phyloP scores from a whole-genome alignment of 305 asterid genomes.

The Solanum hybrid region DNA sequence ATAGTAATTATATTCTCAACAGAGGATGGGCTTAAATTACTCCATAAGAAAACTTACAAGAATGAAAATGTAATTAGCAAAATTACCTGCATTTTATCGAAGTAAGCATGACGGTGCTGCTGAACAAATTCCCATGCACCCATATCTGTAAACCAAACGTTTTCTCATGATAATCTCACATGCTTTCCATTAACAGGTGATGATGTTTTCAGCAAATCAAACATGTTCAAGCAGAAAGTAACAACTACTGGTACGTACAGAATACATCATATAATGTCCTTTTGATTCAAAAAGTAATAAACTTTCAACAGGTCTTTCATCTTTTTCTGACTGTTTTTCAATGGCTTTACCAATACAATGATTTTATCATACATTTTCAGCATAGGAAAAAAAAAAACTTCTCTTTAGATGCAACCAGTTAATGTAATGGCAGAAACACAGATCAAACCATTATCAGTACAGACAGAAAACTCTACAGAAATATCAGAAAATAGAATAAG shows the following conservation, averaged over 20 bases:
- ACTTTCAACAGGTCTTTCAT: background rate
- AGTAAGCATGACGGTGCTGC: conserved; percentile 89
- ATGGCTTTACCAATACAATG: background rate
- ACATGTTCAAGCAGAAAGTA: background rate
- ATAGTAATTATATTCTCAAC: background rate
- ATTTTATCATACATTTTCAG: background rate
- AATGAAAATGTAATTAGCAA: background rate
- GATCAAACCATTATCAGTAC: background rate
- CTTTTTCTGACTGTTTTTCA: background rate
- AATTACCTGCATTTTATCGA: conserved; percentile 94
- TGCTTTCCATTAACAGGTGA: background rate
- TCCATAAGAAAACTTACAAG: background rate
- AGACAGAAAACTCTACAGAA: background rate
- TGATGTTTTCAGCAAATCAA: background rate
- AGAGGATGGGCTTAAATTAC: background rate
- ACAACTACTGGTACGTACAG: background rate
- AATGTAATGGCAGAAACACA: background rate
- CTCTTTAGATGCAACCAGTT: background rate
- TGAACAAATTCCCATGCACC: conserved; percentile 89
- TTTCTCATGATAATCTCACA: background rate
- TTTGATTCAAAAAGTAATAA: background rate
- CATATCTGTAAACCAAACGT: conserved; percentile 39
- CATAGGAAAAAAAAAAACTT: background rate
- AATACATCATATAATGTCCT: background rate
- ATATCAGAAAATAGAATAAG: background rate